These are phyloP conservation scores for Zygosaccharomyces pseudobailii DNA, from an alignment of 1,139 yeast species.

Conservation along the genomic window DNA sequence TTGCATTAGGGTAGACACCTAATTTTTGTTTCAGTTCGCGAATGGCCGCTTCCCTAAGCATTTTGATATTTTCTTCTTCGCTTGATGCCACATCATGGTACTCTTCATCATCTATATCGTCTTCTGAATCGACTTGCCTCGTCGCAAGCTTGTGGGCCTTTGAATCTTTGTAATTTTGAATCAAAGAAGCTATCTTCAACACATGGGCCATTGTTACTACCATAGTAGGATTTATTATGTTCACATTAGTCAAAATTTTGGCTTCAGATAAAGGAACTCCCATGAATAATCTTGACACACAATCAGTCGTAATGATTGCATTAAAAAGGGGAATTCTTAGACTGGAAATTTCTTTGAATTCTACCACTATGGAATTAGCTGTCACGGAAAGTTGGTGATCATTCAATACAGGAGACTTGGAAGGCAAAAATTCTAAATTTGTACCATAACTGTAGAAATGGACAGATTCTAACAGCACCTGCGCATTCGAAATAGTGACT, in stretches of 20 bases:
- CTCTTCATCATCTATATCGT: neutral
- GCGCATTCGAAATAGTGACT: constrained; percentile 26
- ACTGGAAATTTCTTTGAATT: constrained; percentile 16
- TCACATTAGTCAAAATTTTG: constrained; percentile 21
- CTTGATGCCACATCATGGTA: neutral
- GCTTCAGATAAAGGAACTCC: constrained; percentile 18
- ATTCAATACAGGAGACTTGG: constrained; percentile 14
- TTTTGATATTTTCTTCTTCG: neutral
- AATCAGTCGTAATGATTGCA: constrained; percentile 25
- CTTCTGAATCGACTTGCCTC: neutral
- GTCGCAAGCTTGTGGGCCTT: neutral
- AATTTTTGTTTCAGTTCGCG: constrained; percentile 2
- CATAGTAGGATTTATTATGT: constrained; percentile 29
- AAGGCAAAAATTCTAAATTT: constrained; percentile 20
- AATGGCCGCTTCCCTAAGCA: neutral
- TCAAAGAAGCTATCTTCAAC: constrained; percentile 8
- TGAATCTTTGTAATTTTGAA: constrained; percentile 4
- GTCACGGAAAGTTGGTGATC: constrained; percentile 29
- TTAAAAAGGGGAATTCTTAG: constrained; percentile 30
- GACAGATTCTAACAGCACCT: constrained; percentile 24
- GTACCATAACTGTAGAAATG: constrained; percentile 19
- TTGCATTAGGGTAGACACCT: constrained; percentile 18
- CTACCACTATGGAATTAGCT: constrained; percentile 22
- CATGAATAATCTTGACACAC: constrained; percentile 20
- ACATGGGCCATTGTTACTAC: constrained; percentile 24